Percentiles rank a stretch among this genome's conserved stretches.
Evolutionary conservation across 495 filamentous ascomycete genomes (phyloP).

Genomic region (Daldinia loculata): DNA sequence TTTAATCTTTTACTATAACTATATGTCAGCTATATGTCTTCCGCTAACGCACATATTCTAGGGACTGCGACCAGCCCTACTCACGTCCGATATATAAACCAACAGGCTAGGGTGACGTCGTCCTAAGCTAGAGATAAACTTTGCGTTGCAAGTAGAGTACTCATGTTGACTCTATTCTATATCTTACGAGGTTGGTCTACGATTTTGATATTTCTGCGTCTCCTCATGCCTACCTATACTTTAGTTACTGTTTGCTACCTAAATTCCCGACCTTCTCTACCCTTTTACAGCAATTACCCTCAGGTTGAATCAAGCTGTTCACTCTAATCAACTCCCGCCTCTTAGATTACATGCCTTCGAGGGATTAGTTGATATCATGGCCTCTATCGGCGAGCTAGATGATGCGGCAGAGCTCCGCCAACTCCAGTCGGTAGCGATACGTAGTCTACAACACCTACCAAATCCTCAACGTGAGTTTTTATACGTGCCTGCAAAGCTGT

Average conservation of each 20-base stretch:
- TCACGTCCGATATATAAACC: background rate
- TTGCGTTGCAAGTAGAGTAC: background rate
- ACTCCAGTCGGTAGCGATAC: conserved; percentile 13
- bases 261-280: background rate
- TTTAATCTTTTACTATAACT: background rate
- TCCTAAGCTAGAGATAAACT: background rate
- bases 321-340: background rate
- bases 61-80: background rate
- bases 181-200: background rate
- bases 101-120: background rate
- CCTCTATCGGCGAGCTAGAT: background rate
- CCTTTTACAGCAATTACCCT: background rate
- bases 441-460: background rate
- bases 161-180: background rate
- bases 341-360: background rate
- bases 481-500: background rate
- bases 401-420: conserved; percentile 21
- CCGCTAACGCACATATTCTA: background rate
- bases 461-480: conserved; percentile 24
- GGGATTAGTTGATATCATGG: conserved; percentile 13
- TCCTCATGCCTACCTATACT: background rate
- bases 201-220: background rate
- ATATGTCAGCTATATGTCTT: background rate
- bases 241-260: background rate
- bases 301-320: background rate